A percentile compares a stretch with the other conserved stretches of the same genome.
Conservation (phyloP, 257 asterid genomes). For the Solanum microdontum region DNA sequence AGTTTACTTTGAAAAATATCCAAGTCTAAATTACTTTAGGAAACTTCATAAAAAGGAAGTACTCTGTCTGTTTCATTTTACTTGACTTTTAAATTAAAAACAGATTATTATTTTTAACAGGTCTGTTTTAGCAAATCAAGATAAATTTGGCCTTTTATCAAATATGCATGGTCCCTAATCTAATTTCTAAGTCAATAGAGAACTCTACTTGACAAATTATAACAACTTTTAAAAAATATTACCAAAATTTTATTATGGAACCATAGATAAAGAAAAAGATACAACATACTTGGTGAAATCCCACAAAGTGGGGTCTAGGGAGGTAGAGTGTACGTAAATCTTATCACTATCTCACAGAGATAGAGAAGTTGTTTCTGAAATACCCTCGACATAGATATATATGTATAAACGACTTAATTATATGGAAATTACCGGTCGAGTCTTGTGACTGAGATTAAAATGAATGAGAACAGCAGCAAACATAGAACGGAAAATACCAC, state of each 20-base stretch:
- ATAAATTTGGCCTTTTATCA: background rate
- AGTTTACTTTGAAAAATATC: background rate
- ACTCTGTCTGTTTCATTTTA: too few species aligned
- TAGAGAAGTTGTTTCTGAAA: accelerated
- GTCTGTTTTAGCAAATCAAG: background rate
- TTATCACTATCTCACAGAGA: too few species aligned
- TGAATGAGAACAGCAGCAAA: constrained; percentile 56
- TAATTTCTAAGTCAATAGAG: background rate
- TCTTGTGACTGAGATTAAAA: constrained; percentile 57
- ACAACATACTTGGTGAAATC: too few species aligned
- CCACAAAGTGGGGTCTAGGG: too few species aligned
- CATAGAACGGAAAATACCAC: constrained; percentile 40
- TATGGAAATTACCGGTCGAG: constrained; percentile 36
- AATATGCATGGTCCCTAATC: background rate
- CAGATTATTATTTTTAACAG: too few species aligned
- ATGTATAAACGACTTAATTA: background rate
- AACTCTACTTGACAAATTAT: background rate
- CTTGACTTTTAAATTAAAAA: too few species aligned
- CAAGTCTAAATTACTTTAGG: background rate
- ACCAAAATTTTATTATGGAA: background rate
- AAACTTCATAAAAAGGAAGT: too few species aligned
- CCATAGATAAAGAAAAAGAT: background rate
- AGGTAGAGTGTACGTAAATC: too few species aligned
- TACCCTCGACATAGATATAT: too few species aligned
- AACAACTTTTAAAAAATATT: accelerated